Evolutionary conservation across 202 grass and related monocot genomes (phyloP), one percentile per base, ranked within the genome.

Genomic region (Eragrostis tef): DNA sequence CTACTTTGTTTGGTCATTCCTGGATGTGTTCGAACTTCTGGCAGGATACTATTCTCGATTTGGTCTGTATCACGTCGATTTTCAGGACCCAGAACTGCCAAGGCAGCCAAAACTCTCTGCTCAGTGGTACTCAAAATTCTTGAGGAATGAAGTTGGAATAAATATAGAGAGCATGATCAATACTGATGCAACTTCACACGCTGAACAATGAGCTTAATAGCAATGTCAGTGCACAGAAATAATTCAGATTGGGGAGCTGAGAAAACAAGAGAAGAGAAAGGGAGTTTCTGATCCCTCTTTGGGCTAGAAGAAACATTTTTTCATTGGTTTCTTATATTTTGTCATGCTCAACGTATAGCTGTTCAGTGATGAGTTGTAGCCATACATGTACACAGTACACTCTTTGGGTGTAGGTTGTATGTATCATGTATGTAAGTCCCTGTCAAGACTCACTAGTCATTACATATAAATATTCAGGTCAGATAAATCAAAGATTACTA

Each of bases 1-100:
- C 11, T 93, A 91, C 54, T 97, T 97, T 53, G 86, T 91, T 72
- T 97, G 90, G 90, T 81, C 93, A 74, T 91, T 93, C 16, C 3
- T 97, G 45, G 90, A 93, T 64, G 78, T 91, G 3, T 97, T 89
- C 59, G 88, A 97, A 62, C 67, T 97, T 15, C 14, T 89, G 9
- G 48, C 49, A n/a, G 93, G 88, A 34, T 85, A 91, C 62, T 44
- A 73, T 44, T 51, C 25, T 14, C 52, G 51, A 49, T 90, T 34
- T 47, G 93, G 93, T 9, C 84, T 97, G 9, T 88, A 93, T 29
- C 61, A 75, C 9, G 70, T 97, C 2, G 84, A 96, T 82, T 93
- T 93, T 36, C 49, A 82, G 9, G 78, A 93, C 14, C 72, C 87
- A 13, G 54, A 25, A 42, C 49, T 89, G 57, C 65, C 82, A 65